phyloP scores from a whole-genome alignment of 2,329 filamentous ascomycete species.

The Fusarium sublunatum region DNA sequence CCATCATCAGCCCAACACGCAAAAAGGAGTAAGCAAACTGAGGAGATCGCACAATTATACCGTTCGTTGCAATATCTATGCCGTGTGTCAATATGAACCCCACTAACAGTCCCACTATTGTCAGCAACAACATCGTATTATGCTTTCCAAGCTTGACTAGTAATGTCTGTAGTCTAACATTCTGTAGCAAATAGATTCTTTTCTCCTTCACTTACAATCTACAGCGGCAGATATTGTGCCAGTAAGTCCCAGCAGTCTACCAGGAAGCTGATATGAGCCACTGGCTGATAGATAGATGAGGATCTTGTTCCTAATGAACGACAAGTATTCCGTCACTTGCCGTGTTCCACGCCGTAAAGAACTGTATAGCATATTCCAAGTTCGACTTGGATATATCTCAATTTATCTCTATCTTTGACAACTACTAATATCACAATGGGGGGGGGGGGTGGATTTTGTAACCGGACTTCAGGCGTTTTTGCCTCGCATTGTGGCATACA shows the following conservation, averaged over 20 bases:
- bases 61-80: not conserved
- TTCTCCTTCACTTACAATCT: conserved; percentile 6
- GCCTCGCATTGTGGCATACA: conserved; percentile 16
- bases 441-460: conserved; percentile 1
- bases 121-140: conserved; percentile 8
- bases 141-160: conserved; percentile 25
- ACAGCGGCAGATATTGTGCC: conserved; percentile 19
- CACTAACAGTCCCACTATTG: not conserved
- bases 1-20: conserved; percentile 14
- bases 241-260: conserved; percentile 15
- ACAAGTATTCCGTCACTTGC: not conserved
- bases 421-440: not conserved
- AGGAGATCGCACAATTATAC: not conserved
- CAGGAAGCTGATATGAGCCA: conserved; percentile 22
- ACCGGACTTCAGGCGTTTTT: conserved; percentile 1
- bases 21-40: not conserved
- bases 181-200: too few relatives aligned
- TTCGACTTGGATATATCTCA: not conserved
- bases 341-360: not conserved
- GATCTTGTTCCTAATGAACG: not conserved
- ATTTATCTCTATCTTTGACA: not conserved
- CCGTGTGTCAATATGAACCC: conserved; percentile 16
- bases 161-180: not conserved
- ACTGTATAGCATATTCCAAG: not conserved
- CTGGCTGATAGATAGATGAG: not conserved